A percentile compares a stretch with the other conserved stretches of the same genome.
These are phyloP conservation scores for Actinidia polygama DNA, from an alignment of 179 eudicot species.

Conservation along the genomic window DNA sequence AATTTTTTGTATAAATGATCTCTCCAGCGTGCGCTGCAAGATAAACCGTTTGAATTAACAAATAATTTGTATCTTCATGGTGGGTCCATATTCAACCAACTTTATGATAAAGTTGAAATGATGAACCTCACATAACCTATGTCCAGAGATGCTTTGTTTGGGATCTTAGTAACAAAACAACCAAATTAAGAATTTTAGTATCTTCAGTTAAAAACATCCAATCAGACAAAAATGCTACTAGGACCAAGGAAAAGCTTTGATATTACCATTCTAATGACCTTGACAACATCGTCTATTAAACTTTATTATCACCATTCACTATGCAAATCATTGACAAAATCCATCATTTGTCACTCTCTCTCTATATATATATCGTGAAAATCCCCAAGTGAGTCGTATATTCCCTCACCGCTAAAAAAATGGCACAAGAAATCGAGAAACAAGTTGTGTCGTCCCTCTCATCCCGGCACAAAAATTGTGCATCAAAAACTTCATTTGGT, in stretches of 20 bases:
- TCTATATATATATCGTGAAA: too few species aligned
- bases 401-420: background rate
- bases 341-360: background rate
- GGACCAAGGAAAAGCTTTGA: background rate
- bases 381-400: background rate
- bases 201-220: too few species aligned
- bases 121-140: too few species aligned
- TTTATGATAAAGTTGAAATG: too few species aligned
- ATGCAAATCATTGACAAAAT: background rate
- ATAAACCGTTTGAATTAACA: too few species aligned
- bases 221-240: background rate
- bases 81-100: too few species aligned
- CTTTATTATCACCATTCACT: background rate
- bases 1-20: too few species aligned
- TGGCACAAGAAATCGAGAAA: constrained; percentile 24
- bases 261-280: background rate
- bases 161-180: too few species aligned
- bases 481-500: constrained; percentile 25
- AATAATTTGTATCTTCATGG: too few species aligned
- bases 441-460: constrained; percentile 17
- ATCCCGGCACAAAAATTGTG: constrained; percentile 5
- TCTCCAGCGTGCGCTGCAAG: too few species aligned
- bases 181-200: too few species aligned
- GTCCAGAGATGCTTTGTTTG: too few species aligned
- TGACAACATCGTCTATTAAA: background rate